Percentiles rank a stretch among this genome's conserved stretches.
These are phyloP conservation scores for Chaetomium sp. DNA, from an alignment of 2,329 filamentous ascomycete species.

Conservation along the genomic window DNA sequence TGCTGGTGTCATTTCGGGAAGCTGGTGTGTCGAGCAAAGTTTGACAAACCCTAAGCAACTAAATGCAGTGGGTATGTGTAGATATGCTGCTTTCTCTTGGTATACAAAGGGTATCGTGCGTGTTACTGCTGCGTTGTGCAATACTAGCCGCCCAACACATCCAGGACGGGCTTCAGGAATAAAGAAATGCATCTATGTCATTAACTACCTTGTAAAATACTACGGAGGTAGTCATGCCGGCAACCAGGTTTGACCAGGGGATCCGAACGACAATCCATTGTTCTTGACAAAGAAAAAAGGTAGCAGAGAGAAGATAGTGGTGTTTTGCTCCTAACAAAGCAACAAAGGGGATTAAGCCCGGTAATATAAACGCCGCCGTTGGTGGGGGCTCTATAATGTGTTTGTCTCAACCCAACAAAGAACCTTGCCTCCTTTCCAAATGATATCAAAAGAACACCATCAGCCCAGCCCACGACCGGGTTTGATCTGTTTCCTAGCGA, in stretches of 20 bases:
- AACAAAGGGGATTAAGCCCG: background rate
- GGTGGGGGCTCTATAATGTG: background rate
- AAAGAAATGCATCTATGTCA: background rate
- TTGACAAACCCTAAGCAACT: background rate
- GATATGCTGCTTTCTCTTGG: background rate
- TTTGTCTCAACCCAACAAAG: background rate
- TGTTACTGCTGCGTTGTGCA: background rate
- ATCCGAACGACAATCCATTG: background rate
- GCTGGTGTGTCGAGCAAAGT: background rate
- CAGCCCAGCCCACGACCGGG: background rate
- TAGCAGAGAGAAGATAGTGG: background rate
- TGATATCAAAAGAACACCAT: background rate
- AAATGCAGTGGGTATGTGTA: background rate
- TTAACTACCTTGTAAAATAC: background rate
- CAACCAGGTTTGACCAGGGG: background rate
- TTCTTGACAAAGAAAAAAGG: background rate
- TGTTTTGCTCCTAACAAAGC: background rate
- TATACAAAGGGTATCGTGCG: background rate
- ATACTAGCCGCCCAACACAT: background rate
- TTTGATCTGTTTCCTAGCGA: background rate
- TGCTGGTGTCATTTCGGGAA: too few relatives aligned
- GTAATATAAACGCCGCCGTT: background rate
- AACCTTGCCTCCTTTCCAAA: background rate
- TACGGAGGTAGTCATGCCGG: background rate
- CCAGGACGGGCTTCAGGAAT: background rate